Conservation (phyloP, 2,329 filamentous ascomycete species). For the Bisporella sp. region DNA sequence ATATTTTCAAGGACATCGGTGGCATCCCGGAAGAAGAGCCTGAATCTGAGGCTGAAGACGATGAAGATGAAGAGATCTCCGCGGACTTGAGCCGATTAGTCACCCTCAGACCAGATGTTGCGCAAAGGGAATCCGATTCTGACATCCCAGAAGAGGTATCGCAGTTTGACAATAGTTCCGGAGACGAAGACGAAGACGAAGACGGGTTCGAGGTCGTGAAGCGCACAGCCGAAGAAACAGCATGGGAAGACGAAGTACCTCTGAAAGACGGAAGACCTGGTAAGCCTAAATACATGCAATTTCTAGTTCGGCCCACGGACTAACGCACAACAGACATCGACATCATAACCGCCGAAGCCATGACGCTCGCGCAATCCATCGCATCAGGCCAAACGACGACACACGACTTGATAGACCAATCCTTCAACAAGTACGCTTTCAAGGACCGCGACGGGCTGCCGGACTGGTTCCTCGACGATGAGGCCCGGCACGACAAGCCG, state of each 20-base stretch:
- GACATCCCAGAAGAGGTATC: constrained; percentile 19
- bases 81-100: constrained; percentile 29
- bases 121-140: constrained; percentile 24
- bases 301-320: background rate
- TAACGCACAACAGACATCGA: constrained; percentile 63
- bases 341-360: constrained; percentile 98
- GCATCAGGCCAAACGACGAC: constrained; percentile 78
- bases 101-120: constrained; percentile 25
- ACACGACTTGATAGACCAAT: constrained; percentile 78
- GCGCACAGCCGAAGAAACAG: constrained; percentile 40
- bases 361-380: constrained; percentile 91
- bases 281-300: constrained; percentile 25
- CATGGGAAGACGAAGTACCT: constrained; percentile 62
- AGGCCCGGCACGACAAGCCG: constrained; percentile 71
- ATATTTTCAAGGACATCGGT: constrained; percentile 82
- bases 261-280: constrained; percentile 56
- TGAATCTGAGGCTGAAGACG: constrained; percentile 32
- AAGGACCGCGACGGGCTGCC: constrained; percentile 87
- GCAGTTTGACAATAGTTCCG: background rate
- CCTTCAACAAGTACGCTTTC: constrained; percentile 88
- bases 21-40: constrained; percentile 53
- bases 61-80: constrained; percentile 36
- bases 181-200: constrained; percentile 25
- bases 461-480: constrained; percentile 97
- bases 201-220: constrained; percentile 59